Evolutionary conservation across 2,329 filamentous ascomycete genomes (phyloP), one percentile per base, ranked within the genome.

Genomic region (Dothideomycetes sp.): DNA sequence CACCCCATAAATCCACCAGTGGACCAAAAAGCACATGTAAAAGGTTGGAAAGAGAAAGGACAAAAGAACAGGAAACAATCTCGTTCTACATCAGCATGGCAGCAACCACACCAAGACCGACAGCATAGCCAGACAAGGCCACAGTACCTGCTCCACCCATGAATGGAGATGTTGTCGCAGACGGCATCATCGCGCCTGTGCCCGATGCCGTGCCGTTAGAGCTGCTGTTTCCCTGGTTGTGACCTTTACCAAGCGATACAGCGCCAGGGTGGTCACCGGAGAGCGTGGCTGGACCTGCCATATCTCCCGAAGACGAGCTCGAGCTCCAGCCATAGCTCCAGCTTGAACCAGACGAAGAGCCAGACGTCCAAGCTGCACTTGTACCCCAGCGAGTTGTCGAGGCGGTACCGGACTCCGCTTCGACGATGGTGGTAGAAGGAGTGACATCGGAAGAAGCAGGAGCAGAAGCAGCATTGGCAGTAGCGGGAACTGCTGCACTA

Each of bases 131-230:
- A 10, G 37, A 33, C 28, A 40, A n/a, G 22, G 28, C 33, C 37
- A 33, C 9, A 4, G 30, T 19, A 15, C 16, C 31, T 22, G 35
- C 31, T 30, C 27, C 15, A 31, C 39, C 40, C 10, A 23, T 38
- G 35, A 31, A 38, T 19, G 32, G 25, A 42, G 32, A 41, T 25
- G 30, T 31, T 27, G 18, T 25, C 13, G 31, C 27, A 17, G 13
- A 28, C 13, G 31, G 39, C 23, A 17, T 41, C 20, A 20, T 36
- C 16, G 20, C 37, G 16, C 25, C 30, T 27, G 29, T 40, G 4
- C 33, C 33, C 18, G 23, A 15, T 19, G 33, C 33, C n/a, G 33
- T 36, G n/a, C 37, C 37, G 12, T 32, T 19, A 12, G 35, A 28
- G 24, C n/a, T n/a, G n/a, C n/a, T n/a, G n/a, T n/a, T n/a, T n/a